Evolutionary conservation across 371 early-diverging fungal genomes (phyloP).

Genomic region (Mucor plumbeus): DNA sequence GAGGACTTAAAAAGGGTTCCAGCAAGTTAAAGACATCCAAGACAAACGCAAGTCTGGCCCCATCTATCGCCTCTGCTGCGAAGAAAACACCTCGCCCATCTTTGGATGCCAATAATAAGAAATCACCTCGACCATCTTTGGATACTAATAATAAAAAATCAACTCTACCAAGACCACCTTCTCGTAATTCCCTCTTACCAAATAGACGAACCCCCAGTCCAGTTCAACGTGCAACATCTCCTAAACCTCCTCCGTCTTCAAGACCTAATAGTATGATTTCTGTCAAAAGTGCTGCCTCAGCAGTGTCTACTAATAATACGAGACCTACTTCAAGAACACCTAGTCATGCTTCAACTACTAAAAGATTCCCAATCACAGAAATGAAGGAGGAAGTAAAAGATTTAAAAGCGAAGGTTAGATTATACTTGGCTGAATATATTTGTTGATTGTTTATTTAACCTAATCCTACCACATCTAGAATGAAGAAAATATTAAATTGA

Average conservation of each 20-base stretch:
- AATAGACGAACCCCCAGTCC: conserved; percentile 13
- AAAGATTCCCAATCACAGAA: conserved; percentile 27
- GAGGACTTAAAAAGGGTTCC: conserved; percentile 25
- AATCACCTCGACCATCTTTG: conserved; percentile 15
- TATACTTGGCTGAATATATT: neutral
- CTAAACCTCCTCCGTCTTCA: conserved; percentile 18
- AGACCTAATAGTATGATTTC: conserved; percentile 26
- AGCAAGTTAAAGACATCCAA: conserved; percentile 20
- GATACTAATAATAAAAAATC: conserved; percentile 8
- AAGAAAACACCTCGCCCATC: conserved; percentile 24
- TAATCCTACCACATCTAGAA: conserved; percentile 30
- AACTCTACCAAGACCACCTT: conserved; percentile 17
- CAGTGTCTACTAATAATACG: neutral
- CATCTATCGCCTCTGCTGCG: conserved; percentile 15
- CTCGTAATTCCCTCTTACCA: conserved; percentile 22
- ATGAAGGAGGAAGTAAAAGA: conserved; percentile 40
- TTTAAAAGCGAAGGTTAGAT: conserved; percentile 33
- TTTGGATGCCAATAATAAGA: conserved; percentile 10
- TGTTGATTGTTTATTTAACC: neutral
- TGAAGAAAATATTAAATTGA: conserved; percentile 46
- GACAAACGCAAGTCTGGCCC: conserved; percentile 9
- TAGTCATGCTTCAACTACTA: conserved; percentile 12
- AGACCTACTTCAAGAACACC: conserved; percentile 7
- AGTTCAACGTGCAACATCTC: conserved; percentile 18
- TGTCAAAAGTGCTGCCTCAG: conserved; percentile 10